Evolutionary conservation across 2,329 filamentous ascomycete genomes (phyloP).

Genomic region (Fusarium sterilihyphosum): DNA sequence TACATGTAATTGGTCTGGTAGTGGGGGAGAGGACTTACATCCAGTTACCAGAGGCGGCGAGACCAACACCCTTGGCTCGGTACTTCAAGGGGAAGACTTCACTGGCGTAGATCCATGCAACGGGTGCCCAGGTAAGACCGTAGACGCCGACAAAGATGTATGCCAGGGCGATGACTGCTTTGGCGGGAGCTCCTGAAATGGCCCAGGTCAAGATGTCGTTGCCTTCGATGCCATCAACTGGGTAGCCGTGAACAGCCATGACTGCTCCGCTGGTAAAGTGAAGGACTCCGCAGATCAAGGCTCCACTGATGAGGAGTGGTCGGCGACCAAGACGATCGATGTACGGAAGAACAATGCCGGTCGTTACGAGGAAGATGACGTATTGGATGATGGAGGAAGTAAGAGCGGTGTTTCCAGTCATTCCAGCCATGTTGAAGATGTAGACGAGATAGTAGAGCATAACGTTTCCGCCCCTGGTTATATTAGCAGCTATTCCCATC

Average conservation of each 20-base stretch:
- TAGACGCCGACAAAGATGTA: constrained; percentile 57
- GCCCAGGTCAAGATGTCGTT: constrained; percentile 59
- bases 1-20: no score
- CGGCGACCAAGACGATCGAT: constrained; percentile 62
- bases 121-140: constrained; percentile 57
- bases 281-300: constrained; percentile 55
- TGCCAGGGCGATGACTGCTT: constrained; percentile 60
- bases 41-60: constrained; percentile 59
- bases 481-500: background rate
- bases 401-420: constrained; percentile 53
- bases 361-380: constrained; percentile 64
- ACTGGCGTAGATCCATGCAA: constrained; percentile 66
- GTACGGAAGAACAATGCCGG: constrained; percentile 58
- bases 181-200: constrained; percentile 56
- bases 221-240: constrained; percentile 55
- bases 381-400: constrained; percentile 65
- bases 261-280: constrained; percentile 60
- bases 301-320: constrained; percentile 57
- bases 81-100: constrained; percentile 62
- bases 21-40: constrained; percentile 36
- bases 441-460: constrained; percentile 71
- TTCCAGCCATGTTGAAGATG: constrained; percentile 69
- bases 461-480: constrained; percentile 58
- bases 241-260: constrained; percentile 60
- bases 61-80: constrained; percentile 63